Percentiles rank a stretch among this genome's conserved stretches.
Evolutionary conservation across 2,329 filamentous ascomycete species (phyloP).

Genomic region (Hirsutella thompsonii): DNA sequence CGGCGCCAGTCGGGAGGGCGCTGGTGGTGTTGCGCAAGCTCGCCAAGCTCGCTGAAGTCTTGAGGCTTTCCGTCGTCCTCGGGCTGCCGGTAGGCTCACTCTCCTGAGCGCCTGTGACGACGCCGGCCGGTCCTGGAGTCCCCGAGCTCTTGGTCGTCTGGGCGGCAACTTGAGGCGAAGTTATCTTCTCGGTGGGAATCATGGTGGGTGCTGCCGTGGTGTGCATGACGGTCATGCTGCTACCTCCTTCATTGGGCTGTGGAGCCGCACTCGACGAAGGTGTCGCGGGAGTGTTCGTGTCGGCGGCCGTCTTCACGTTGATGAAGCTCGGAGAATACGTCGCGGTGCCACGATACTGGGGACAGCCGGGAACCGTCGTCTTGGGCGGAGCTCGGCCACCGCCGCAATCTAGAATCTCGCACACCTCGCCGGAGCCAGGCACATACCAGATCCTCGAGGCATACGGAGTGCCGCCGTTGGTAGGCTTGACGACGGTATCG

Average conservation of each 20-base stretch:
- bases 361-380: slow-evolving; percentile 49
- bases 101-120: neutral
- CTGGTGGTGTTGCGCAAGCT: no score
- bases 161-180: neutral
- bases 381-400: slow-evolving; percentile 53
- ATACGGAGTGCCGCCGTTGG: slow-evolving; percentile 18
- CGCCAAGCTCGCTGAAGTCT: neutral
- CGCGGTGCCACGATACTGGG: slow-evolving; percentile 38
- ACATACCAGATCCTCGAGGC: slow-evolving; percentile 45
- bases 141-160: neutral
- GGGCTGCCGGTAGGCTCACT: neutral
- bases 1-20: neutral
- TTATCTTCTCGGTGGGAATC: neutral
- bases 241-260: neutral
- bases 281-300: slow-evolving; percentile 1
- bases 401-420: slow-evolving; percentile 52
- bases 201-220: neutral
- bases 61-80: neutral
- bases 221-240: neutral
- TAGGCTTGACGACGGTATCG: slow-evolving; percentile 16
- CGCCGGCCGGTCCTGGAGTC: neutral
- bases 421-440: slow-evolving; percentile 51
- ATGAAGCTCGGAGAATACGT: slow-evolving; percentile 40
- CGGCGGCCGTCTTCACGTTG: slow-evolving; percentile 15
- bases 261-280: no score